These are phyloP conservation scores for Diaporthe velutina DNA, from an alignment of 2,329 filamentous ascomycete species.

Conservation along the genomic window DNA sequence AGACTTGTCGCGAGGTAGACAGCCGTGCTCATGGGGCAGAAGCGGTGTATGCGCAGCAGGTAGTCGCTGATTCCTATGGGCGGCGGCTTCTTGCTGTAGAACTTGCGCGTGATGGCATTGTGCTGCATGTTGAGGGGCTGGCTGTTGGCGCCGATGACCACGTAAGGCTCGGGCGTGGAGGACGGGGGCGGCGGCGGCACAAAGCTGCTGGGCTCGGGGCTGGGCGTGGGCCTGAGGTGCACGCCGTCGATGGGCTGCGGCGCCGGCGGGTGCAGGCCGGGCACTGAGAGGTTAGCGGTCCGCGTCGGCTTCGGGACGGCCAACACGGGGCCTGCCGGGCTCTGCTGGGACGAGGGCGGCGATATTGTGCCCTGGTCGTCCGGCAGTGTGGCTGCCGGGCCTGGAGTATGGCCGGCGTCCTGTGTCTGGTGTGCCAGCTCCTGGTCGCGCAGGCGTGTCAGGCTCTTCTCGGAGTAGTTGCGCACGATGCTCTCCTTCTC, in stretches of 20 bases:
- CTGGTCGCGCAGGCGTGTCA: constrained; percentile 59
- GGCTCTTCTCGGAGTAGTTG: constrained; percentile 68
- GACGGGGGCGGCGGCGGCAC: constrained; percentile 46
- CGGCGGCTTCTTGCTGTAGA: constrained; percentile 90
- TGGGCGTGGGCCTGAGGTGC: constrained; percentile 56
- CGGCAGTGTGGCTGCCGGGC: constrained; percentile 26
- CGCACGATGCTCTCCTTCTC: constrained; percentile 73
- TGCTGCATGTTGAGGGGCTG: constrained; percentile 84
- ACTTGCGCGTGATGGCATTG: constrained; percentile 88
- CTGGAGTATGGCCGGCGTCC: constrained; percentile 41
- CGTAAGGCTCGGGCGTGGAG: constrained; percentile 62
- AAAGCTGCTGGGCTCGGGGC: constrained; percentile 39
- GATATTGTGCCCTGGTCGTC: constrained; percentile 19
- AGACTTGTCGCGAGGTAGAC: constrained; percentile 91
- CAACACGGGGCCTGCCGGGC: constrained; percentile 17
- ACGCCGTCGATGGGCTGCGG: constrained; percentile 65
- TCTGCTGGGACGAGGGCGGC: constrained; percentile 29
- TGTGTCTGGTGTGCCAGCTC: constrained; percentile 49
- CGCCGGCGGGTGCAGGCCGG: constrained; percentile 20
- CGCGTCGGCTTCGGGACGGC: constrained; percentile 16
- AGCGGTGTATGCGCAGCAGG: constrained; percentile 86
- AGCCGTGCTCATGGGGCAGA: constrained; percentile 92
- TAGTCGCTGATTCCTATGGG: constrained; percentile 88
- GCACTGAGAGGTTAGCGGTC: constrained; percentile 42
- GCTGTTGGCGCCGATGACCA: constrained; percentile 76